Conservation (phyloP, 768 basidiomycete species). For the Lentinula detonsa region DNA sequence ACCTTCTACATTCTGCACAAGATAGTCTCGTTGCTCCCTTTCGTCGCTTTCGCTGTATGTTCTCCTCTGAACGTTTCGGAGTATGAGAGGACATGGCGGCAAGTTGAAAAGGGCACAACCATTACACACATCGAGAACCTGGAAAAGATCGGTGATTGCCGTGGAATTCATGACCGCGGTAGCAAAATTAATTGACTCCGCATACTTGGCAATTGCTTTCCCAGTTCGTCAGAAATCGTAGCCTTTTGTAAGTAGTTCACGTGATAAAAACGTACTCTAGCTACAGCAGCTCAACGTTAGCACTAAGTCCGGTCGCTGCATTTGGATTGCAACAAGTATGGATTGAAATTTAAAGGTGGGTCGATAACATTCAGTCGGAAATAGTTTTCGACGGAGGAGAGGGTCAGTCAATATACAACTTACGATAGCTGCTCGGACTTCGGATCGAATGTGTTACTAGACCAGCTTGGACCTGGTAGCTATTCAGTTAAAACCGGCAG, state of each 20-base stretch:
- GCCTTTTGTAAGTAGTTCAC: background rate
- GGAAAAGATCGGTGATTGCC: slow-evolving; percentile 4
- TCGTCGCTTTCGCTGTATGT: slow-evolving; percentile 14
- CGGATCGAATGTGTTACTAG: background rate
- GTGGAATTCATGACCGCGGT: background rate
- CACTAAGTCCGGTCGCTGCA: too few relatives aligned
- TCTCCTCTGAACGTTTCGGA: slow-evolving; percentile 5
- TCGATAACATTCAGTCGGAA: background rate
- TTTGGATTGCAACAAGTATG: too few relatives aligned
- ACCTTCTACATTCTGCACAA: slow-evolving; percentile 79
- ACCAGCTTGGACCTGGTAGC: too few relatives aligned
- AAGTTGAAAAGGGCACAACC: background rate
- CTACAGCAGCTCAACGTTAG: background rate
- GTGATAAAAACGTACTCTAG: background rate
- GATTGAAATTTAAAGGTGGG: too few relatives aligned
- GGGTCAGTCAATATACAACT: too few relatives aligned
- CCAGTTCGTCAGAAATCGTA: background rate
- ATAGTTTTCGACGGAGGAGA: background rate
- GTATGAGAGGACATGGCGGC: slow-evolving; percentile 9
- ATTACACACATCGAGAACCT: background rate
- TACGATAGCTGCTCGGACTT: background rate
- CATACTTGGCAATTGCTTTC: background rate
- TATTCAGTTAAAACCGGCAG: too few relatives aligned
- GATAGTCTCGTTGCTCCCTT: slow-evolving; percentile 60
- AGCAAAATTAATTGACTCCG: background rate